A percentile compares a stretch with the other conserved stretches of the same genome.
Conservation (phyloP, 1,284 basidiomycete species). For the Puccinia hordei region DNA sequence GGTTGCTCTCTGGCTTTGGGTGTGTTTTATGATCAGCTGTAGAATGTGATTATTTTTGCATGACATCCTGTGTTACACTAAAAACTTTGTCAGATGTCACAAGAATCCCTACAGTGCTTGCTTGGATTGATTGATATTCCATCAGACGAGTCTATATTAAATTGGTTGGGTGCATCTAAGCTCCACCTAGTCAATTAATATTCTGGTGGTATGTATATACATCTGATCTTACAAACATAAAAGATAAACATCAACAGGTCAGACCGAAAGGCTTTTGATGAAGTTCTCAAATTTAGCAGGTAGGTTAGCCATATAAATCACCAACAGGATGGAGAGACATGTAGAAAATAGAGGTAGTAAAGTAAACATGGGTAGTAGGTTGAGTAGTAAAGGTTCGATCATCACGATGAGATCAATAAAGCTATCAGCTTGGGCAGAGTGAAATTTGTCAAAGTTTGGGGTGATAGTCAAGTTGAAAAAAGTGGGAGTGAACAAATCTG, state of each 20-base stretch:
- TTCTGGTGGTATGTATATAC: too few relatives aligned
- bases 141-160: too few relatives aligned
- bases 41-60: too few relatives aligned
- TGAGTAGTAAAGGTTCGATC: neutral
- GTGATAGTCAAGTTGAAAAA: constrained; percentile 24
- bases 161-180: too few relatives aligned
- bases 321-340: neutral
- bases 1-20: too few relatives aligned
- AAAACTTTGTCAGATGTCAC: too few relatives aligned
- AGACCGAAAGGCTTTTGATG: neutral
- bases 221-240: neutral
- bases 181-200: too few relatives aligned
- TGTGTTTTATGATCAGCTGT: too few relatives aligned
- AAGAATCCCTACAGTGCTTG: too few relatives aligned
- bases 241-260: neutral
- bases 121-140: too few relatives aligned
- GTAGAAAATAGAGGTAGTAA: neutral
- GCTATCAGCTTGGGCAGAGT: neutral
- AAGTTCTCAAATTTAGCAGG: constrained; percentile 13
- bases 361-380: constrained; percentile 7
- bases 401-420: constrained; percentile 3
- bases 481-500: neutral
- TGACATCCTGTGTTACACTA: too few relatives aligned
- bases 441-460: constrained; percentile 13
- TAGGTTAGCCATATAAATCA: neutral